A percentile compares a stretch with the other conserved stretches of the same genome.
Conservation (phyloP, 139 green algal species). For the Desmodesmus armatus region DNA sequence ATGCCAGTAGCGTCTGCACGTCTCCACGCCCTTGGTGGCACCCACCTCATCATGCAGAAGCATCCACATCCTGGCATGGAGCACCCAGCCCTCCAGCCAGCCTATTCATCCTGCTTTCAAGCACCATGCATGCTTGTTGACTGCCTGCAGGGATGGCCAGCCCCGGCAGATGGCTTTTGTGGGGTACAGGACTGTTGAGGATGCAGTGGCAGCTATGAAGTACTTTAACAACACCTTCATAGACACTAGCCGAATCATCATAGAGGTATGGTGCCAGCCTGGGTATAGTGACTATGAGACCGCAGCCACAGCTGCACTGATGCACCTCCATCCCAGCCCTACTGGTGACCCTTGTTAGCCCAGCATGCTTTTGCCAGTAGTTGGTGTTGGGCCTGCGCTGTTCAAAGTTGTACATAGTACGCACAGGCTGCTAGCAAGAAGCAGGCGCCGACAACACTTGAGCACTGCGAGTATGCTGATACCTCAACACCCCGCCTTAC, state of each 20-base stretch:
- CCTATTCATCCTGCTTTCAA: no score
- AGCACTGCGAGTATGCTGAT: no score
- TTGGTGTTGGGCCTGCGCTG: neutral
- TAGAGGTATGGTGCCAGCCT: constrained; percentile 75
- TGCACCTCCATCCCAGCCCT: neutral
- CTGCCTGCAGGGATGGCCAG: constrained; percentile 83
- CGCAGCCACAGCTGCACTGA: constrained; percentile 19
- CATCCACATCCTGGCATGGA: no score
- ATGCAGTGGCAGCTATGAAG: constrained; percentile 78
- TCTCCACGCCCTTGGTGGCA: no score
- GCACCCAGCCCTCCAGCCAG: no score
- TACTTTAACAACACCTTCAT: constrained; percentile 96
- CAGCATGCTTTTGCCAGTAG: neutral
- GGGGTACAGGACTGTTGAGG: constrained; percentile 83
- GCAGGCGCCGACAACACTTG: no score
- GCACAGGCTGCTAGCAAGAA: no score
- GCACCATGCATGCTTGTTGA: no score
- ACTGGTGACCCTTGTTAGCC: neutral
- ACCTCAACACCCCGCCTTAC: no score
- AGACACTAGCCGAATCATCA: constrained; percentile 82
- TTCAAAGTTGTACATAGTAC: no score
- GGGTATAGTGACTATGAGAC: neutral
- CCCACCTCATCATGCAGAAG: no score
- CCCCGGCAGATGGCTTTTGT: constrained; percentile 96
- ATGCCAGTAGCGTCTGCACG: no score